These are phyloP conservation scores for Vararia minispora DNA, from an alignment of 768 basidiomycete species.

Conservation along the genomic window DNA sequence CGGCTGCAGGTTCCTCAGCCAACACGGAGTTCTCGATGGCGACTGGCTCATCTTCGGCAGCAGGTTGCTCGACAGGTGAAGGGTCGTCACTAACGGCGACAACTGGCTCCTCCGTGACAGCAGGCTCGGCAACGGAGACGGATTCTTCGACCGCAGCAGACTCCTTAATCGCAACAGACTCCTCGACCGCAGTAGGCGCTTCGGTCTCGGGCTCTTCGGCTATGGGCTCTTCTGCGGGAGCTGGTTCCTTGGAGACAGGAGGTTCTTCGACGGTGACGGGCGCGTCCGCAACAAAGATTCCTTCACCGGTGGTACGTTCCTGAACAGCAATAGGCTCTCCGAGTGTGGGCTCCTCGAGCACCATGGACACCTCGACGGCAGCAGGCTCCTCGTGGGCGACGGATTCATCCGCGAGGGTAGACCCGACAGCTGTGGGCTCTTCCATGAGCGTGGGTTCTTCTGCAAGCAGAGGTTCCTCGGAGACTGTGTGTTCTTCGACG, in stretches of 20 bases:
- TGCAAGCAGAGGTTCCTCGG: neutral
- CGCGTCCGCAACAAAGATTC: neutral
- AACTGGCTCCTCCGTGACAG: neutral
- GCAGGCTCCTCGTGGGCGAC: neutral
- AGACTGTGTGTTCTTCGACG: neutral
- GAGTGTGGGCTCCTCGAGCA: neutral
- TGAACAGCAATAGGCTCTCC: too few relatives aligned
- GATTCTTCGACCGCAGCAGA: slow-evolving; percentile 3
- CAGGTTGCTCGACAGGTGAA: neutral
- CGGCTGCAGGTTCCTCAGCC: neutral
- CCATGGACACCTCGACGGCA: neutral
- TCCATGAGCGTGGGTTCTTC: neutral
- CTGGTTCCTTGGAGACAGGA: neutral
- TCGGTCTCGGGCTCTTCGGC: neutral
- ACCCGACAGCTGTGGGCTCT: neutral
- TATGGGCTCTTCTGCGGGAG: neutral
- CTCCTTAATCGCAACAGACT: slow-evolving; percentile 3
- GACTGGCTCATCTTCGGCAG: slow-evolving; percentile 6
- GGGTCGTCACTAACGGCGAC: too few relatives aligned
- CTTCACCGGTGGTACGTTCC: too few relatives aligned
- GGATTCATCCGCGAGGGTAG: neutral
- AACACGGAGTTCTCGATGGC: neutral
- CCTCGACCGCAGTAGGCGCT: neutral
- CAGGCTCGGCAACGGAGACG: neutral
- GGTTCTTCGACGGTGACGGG: neutral